phyloP scores from a whole-genome alignment of 2,329 filamentous ascomycete genomes.

The Arthrobotrys conoides region DNA sequence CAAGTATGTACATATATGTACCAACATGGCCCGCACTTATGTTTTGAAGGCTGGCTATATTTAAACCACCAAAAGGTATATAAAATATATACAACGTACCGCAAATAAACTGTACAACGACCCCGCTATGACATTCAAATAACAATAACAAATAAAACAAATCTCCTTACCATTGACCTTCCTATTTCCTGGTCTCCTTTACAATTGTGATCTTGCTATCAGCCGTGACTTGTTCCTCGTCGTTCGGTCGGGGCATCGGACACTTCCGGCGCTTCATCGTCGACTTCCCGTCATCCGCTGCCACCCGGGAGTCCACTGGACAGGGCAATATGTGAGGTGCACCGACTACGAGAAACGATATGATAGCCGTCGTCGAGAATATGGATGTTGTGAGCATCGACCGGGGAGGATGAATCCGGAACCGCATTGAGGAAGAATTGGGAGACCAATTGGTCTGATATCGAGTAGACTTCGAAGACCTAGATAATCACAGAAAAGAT shows the following conservation, averaged over 20 bases:
- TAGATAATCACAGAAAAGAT: not conserved
- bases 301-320: conserved; percentile 72
- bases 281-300: conserved; percentile 67
- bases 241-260: conserved; percentile 85
- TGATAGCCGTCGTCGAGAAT: conserved; percentile 90
- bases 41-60: not conserved
- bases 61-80: not conserved
- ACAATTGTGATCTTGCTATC: conserved; percentile 48
- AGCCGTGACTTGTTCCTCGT: conserved; percentile 17
- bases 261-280: conserved; percentile 78
- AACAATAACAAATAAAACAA: not conserved
- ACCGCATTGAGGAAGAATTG: conserved; percentile 67
- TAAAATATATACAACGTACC: conserved; percentile 29
- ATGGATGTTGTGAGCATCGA: conserved; percentile 93
- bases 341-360: conserved; percentile 91
- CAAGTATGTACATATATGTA: not conserved
- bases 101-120: conserved; percentile 7
- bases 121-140: conserved; percentile 17
- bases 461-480: conserved; percentile 13
- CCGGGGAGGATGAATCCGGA: conserved; percentile 86
- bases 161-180: not conserved
- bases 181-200: conserved; percentile 37
- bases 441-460: conserved; percentile 22
- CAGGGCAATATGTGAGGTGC: conserved; percentile 92
- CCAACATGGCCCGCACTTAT: not conserved